Percentiles rank a stretch among this genome's conserved stretches.
Evolutionary conservation across 2,329 filamentous ascomycete species (phyloP).

Genomic region (Exophiala spinifera): DNA sequence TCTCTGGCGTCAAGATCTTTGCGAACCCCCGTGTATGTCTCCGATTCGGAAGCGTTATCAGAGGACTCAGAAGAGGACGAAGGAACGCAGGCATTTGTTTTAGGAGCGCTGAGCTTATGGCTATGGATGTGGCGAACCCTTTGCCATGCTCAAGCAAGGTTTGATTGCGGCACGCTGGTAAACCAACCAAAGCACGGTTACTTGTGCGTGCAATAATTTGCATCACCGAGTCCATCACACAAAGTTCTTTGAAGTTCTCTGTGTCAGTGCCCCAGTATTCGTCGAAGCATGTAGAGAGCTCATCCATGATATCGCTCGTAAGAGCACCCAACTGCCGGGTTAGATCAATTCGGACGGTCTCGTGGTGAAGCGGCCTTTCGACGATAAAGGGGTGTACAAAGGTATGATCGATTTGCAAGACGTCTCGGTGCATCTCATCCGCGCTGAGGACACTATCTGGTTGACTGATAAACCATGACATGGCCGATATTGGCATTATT

Average conservation of each 20-base stretch:
- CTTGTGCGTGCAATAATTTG: conserved; percentile 40
- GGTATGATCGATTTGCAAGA: conserved; percentile 39
- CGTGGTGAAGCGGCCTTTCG: conserved; percentile 41
- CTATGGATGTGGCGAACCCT: conserved; percentile 50
- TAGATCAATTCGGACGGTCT: conserved; percentile 42
- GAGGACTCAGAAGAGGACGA: conserved; percentile 51
- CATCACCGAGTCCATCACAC: conserved; percentile 37
- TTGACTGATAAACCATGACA: conserved; percentile 43
- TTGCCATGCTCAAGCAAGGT: conserved; percentile 49
- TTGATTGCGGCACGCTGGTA: conserved; percentile 37
- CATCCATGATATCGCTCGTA: conserved; percentile 39
- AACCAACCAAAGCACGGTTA: conserved; percentile 47
- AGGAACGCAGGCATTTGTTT: conserved; percentile 48
- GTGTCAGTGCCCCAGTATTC: conserved; percentile 39
- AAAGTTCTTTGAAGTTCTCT: conserved; percentile 36
- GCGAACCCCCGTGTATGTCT: conserved; percentile 48
- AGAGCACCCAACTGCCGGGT: conserved; percentile 39
- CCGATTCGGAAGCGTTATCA: conserved; percentile 45
- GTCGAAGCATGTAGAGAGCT: conserved; percentile 36
- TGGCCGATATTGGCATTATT: conserved; percentile 36
- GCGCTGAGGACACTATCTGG: conserved; percentile 41
- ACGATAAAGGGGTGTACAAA: conserved; percentile 38
- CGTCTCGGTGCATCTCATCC: conserved; percentile 38
- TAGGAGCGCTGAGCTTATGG: conserved; percentile 47
- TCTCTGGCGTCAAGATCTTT: conserved; percentile 46